Evolutionary conservation across 2,329 filamentous ascomycete genomes (phyloP), one percentile per base, ranked within the genome.

Genomic region (Fusarium virguliforme): DNA sequence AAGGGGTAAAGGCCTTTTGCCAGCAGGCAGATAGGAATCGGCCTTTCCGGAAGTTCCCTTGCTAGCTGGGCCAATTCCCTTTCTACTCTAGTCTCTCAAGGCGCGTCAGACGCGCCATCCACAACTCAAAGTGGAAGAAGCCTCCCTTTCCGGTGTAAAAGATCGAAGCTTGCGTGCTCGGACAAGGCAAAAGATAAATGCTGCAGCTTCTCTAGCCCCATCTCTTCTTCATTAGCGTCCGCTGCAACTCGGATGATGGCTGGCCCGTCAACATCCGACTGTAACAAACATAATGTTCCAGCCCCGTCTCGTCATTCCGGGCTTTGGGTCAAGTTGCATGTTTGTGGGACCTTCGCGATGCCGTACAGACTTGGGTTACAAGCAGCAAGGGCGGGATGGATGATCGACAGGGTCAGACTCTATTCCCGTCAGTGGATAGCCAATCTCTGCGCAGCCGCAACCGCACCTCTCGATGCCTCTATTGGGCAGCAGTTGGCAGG

Each of bases 271-370:
- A 61, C 57, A 26, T 46, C 28, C 55, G 37, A 53, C 35, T 41
- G 37, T 15, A 41, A 26, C 18, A 15, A 57, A 50, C 9, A 43
- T 28, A 34, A n/a, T 40, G 13, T 26, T 28, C 38, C 32, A 62
- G 34, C 62, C 56, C 13, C 54, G 65, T 60, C 54, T 51, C 58
- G 32, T 46, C 46, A 57, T 67, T 43, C 40, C 26, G 24, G 43
- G 35, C 15, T 60, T 64, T 61, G 48, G 65, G 13, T 18, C 26
- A n/a, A n/a, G 34, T 57, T 62, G 34, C 48, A 26, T 57, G 53
- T 46, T 62, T 38, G 61, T 69, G 65, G 68, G 48, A 40, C 48
- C n/a, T 41, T 51, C 37, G 57, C 35, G 22, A 65, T 62, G 50
- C 50, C 26, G 38, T 34, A 41, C 60, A 57, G 60, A 60, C 51